A percentile compares a stretch with the other conserved stretches of the same genome.
Evolutionary conservation across 331 rosid species (phyloP).

Genomic region (Rhamnella rubrinervis): DNA sequence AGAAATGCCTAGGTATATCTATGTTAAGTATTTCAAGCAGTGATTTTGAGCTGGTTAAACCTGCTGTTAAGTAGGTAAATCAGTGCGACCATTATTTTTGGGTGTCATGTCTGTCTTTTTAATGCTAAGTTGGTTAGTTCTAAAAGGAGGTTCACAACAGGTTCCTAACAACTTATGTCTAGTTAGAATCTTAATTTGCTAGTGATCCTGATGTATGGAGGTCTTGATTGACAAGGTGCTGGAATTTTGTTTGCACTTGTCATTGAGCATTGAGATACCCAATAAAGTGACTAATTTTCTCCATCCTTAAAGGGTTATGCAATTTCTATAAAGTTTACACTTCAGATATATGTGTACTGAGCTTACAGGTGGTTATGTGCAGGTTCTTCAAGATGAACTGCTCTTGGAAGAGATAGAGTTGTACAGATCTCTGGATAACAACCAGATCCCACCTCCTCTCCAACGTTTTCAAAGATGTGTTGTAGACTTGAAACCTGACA

Average conservation of each 20-base stretch:
- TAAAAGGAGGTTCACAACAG: not conserved
- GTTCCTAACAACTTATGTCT: not conserved
- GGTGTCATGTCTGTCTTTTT: too few relatives aligned
- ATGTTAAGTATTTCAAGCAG: not conserved
- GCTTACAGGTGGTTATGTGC: slow-evolving; percentile 29
- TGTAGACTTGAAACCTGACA: slow-evolving; percentile 42
- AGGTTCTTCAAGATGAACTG: slow-evolving; percentile 77
- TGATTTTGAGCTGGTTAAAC: slow-evolving; percentile 5
- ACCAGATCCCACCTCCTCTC: slow-evolving; percentile 71
- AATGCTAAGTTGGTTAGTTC: too few relatives aligned
- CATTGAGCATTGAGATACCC: not conserved
- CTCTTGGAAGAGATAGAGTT: slow-evolving; percentile 73
- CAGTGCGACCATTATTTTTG: too few relatives aligned
- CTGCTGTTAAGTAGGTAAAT: not conserved
- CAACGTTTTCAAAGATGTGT: slow-evolving; percentile 50
- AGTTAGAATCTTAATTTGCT: slow-evolving; percentile 2
- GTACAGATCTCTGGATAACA: slow-evolving; percentile 57
- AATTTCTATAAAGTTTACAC: too few relatives aligned
- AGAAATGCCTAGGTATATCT: not conserved
- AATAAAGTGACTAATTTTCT: not conserved
- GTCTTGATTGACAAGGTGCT: not conserved
- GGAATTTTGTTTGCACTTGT: too few relatives aligned
- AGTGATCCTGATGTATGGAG: slow-evolving; percentile 10
- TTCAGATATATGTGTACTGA: slow-evolving; percentile 10
- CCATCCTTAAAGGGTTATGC: not conserved